Evolutionary conservation across 2,329 filamentous ascomycete genomes (phyloP).

Genomic region (Colletotrichum chrysophilum): DNA sequence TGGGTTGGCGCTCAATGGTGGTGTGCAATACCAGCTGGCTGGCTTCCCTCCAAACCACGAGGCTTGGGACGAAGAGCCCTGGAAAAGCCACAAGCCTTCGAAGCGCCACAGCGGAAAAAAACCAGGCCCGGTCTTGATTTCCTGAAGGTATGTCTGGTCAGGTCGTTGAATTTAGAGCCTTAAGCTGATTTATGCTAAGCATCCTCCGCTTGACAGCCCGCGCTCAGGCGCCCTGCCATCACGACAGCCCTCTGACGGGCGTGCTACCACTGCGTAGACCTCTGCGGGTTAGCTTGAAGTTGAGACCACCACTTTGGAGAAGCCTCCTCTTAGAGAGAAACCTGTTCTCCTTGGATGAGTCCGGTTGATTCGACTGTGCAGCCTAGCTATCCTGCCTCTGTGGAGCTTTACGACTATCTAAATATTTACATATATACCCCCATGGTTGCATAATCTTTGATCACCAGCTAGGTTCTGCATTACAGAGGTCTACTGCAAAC

Average conservation of each 20-base stretch:
- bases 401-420: no score
- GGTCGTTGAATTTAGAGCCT: not conserved
- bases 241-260: not conserved
- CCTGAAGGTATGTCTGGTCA: not conserved
- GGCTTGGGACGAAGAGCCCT: not conserved
- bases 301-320: not conserved
- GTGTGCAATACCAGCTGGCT: not conserved
- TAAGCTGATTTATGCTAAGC: accelerated
- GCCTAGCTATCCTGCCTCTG: no score
- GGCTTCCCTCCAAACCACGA: not conserved
- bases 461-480: no score
- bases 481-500: no score
- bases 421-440: no score
- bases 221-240: not conserved
- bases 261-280: not conserved
- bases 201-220: accelerated
- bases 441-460: no score
- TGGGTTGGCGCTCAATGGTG: not conserved
- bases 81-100: not conserved
- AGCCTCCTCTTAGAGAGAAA: accelerated
- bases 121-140: not conserved
- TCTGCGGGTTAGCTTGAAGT: accelerated
- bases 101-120: not conserved
- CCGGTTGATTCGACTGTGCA: no score
- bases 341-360: not conserved